phyloP scores from a whole-genome alignment of 495 filamentous ascomycete species.

The Annulohypoxylon stygium region DNA sequence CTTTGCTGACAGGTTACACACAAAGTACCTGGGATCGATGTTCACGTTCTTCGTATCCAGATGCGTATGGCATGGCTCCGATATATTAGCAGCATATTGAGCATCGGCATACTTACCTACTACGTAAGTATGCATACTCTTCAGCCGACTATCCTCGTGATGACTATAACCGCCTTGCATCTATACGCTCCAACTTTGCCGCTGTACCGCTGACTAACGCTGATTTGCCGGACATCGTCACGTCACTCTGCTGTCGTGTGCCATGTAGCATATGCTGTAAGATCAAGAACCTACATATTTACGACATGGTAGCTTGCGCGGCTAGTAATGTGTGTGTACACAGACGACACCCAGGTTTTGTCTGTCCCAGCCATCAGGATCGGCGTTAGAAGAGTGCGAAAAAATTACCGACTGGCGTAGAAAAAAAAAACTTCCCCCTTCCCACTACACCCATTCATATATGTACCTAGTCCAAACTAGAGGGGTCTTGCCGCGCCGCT shows the following conservation, averaged over 20 bases:
- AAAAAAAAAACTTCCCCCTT: conserved; percentile 9
- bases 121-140: conserved; percentile 5
- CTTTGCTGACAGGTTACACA: conserved; percentile 17
- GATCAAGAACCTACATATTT: conserved; percentile 13
- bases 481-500: conserved; percentile 14
- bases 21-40: too few species aligned
- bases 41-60: conserved; percentile 3
- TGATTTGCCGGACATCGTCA: conserved; percentile 34
- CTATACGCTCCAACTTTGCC: conserved; percentile 5
- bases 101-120: background rate
- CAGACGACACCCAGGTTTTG: background rate
- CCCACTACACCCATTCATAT: conserved; percentile 1
- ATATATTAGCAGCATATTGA: conserved; percentile 1
- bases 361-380: conserved; percentile 11
- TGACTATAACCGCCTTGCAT: conserved; percentile 12
- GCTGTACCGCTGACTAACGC: conserved; percentile 3
- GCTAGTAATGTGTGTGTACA: conserved; percentile 19
- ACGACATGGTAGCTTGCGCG: conserved; percentile 26
- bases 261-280: conserved; percentile 22
- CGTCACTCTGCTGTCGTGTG: conserved; percentile 34
- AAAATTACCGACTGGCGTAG: conserved; percentile 14
- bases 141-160: conserved; percentile 9
- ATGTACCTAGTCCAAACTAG: conserved; percentile 15
- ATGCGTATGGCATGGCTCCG: background rate
- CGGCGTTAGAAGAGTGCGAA: background rate